These are phyloP conservation scores for Hymenotorrendiella dingleyae DNA, from an alignment of 2,329 filamentous ascomycete genomes.

Conservation along the genomic window DNA sequence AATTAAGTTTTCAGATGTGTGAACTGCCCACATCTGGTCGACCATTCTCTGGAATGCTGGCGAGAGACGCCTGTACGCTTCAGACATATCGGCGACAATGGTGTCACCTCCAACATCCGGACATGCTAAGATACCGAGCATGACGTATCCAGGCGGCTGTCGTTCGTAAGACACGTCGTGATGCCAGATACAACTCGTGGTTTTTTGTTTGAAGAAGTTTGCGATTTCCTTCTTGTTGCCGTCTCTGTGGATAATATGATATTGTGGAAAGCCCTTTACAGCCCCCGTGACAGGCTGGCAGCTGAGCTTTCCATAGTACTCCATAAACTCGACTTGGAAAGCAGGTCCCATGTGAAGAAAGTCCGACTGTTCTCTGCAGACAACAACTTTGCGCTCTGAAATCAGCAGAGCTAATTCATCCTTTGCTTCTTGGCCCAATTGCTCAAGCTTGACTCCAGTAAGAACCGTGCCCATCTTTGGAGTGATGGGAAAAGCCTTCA, in stretches of 20 bases:
- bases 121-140: slow-evolving; percentile 45
- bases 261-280: slow-evolving; percentile 48
- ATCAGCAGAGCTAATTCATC: slow-evolving; percentile 39
- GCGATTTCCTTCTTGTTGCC: slow-evolving; percentile 51
- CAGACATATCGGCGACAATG: slow-evolving; percentile 64
- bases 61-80: slow-evolving; percentile 48
- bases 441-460: slow-evolving; percentile 34
- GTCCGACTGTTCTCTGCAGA: slow-evolving; percentile 47
- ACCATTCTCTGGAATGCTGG: slow-evolving; percentile 31
- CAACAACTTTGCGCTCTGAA: slow-evolving; percentile 35
- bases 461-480: slow-evolving; percentile 38
- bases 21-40: slow-evolving; percentile 60
- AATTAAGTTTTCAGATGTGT: slow-evolving; percentile 49
- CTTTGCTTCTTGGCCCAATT: slow-evolving; percentile 33
- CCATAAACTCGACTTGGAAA: slow-evolving; percentile 55
- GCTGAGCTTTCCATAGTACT: slow-evolving; percentile 59
- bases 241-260: slow-evolving; percentile 64
- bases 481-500: slow-evolving; percentile 52
- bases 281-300: slow-evolving; percentile 65
- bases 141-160: slow-evolving; percentile 64
- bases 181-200: slow-evolving; percentile 62
- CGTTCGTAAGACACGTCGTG: slow-evolving; percentile 64
- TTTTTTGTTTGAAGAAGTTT: slow-evolving; percentile 58
- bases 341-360: slow-evolving; percentile 51
- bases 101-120: slow-evolving; percentile 62